Percentiles rank a stretch among this genome's conserved stretches.
phyloP scores from a whole-genome alignment of 106 monocot genomes.

The Platanthera zijinensis region DNA sequence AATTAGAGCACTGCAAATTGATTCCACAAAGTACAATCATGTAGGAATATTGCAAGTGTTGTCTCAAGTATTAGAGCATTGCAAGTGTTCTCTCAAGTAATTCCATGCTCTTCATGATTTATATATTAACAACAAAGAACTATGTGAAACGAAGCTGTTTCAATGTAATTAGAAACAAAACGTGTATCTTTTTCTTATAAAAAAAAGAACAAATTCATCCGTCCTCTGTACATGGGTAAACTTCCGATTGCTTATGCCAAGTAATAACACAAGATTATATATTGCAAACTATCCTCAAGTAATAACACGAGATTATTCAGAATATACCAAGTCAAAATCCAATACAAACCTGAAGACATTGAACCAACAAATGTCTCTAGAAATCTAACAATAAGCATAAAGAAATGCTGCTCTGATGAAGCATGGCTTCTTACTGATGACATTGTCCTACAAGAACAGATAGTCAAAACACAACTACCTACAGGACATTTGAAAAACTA shows the following conservation, averaged over 20 bases:
- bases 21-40: constrained; percentile 3
- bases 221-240: not conserved
- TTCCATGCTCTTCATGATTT: not conserved
- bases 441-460: constrained; percentile 64
- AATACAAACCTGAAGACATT: constrained; percentile 66
- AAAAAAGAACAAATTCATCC: not conserved
- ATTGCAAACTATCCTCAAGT: not conserved
- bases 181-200: not conserved
- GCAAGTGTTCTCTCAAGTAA: not conserved
- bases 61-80: not conserved
- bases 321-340: not conserved
- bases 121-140: not conserved
- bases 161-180: not conserved
- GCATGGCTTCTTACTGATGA: constrained; percentile 78
- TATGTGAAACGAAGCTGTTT: not conserved
- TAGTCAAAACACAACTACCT: not conserved
- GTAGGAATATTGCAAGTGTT: not conserved
- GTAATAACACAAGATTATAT: not conserved
- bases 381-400: constrained; percentile 66
- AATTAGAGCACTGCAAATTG: not conserved
- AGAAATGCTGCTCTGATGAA: constrained; percentile 50
- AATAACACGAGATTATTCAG: not conserved
- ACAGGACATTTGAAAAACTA: not conserved
- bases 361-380: constrained; percentile 99
- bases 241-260: not conserved